Evolutionary conservation across 2,329 filamentous ascomycete species (phyloP).

Genomic region (Aureobasidium subglaciale): DNA sequence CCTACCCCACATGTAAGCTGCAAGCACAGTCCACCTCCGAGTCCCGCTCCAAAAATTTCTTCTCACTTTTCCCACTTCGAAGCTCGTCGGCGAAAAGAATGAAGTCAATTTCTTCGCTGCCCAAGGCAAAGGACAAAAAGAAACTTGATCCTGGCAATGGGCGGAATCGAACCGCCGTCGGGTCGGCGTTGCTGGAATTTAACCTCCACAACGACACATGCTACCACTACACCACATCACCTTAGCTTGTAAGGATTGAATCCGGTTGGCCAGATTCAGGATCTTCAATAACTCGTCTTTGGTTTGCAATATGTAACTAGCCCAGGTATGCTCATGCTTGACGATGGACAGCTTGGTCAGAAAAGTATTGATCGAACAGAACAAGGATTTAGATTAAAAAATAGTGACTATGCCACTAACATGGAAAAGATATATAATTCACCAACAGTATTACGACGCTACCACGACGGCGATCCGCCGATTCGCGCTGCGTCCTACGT

Average conservation of each 20-base stretch:
- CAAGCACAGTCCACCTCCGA: background rate
- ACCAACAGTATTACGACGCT: conserved; percentile 2
- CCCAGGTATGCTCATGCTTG: too few species aligned
- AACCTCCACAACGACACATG: conserved; percentile 9
- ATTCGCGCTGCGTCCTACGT: background rate
- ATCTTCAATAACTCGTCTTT: background rate
- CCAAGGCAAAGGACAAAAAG: background rate
- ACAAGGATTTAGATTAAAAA: background rate
- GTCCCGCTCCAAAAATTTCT: background rate
- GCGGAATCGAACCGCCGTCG: conserved; percentile 12
- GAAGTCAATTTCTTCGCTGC: too few species aligned
- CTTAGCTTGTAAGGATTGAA: conserved; percentile 4
- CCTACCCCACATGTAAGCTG: background rate
- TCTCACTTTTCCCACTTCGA: background rate
- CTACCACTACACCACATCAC: conserved; percentile 13
- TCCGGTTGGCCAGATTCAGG: conserved; percentile 10
- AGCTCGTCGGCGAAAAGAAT: too few species aligned
- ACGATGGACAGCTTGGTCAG: background rate
- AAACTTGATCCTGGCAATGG: conserved; percentile 6
- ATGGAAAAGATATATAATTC: background rate
- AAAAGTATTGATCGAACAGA: background rate
- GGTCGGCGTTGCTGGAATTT: conserved; percentile 5
- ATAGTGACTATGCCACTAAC: background rate
- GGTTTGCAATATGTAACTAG: accelerated
- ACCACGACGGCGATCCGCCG: background rate